Percentiles rank a stretch among this genome's conserved stretches.
Conservation (phyloP, 495 filamentous ascomycete species). For the Xylaria longipes region DNA sequence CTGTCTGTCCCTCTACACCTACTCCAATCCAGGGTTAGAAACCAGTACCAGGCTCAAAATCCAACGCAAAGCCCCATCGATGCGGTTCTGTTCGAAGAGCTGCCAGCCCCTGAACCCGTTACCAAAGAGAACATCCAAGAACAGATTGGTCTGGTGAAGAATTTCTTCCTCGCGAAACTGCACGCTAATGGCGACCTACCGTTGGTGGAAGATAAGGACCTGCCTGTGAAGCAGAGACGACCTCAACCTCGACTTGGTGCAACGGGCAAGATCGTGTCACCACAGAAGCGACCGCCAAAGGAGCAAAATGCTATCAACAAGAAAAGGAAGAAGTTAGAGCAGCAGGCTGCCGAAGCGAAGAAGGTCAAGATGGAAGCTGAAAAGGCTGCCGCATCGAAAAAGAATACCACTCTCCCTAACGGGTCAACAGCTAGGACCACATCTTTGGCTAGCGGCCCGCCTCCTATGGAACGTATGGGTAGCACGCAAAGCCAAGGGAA, state of each 20-base stretch:
- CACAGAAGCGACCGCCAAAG: constrained; percentile 83
- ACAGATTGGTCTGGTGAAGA: constrained; percentile 84
- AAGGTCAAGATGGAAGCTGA: constrained; percentile 46
- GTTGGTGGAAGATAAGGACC: constrained; percentile 91
- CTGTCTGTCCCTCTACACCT: constrained; percentile 94
- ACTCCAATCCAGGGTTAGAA: constrained; percentile 87
- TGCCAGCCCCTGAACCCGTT: constrained; percentile 78
- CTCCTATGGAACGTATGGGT: constrained; percentile 56
- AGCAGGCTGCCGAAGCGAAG: constrained; percentile 50
- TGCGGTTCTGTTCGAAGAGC: constrained; percentile 70
- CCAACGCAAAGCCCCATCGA: constrained; percentile 58
- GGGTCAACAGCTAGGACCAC: constrained; percentile 35
- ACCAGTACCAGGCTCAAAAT: constrained; percentile 76
- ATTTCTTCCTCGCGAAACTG: constrained; percentile 89
- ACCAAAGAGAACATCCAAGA: constrained; percentile 75
- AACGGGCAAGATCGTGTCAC: constrained; percentile 91
- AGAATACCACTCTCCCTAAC: constrained; percentile 42
- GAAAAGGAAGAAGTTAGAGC: constrained; percentile 74
- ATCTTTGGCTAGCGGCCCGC: constrained; percentile 32
- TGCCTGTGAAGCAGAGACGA: constrained; percentile 87
- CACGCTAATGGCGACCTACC: constrained; percentile 80
- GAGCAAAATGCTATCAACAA: constrained; percentile 75
- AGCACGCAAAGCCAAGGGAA: constrained; percentile 60
- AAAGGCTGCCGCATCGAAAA: constrained; percentile 55
- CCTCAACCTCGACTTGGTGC: constrained; percentile 93